Base-by-base conservation (phyloP, 2,329 filamentous ascomycete genomes). In the Periconia digitata region DNA sequence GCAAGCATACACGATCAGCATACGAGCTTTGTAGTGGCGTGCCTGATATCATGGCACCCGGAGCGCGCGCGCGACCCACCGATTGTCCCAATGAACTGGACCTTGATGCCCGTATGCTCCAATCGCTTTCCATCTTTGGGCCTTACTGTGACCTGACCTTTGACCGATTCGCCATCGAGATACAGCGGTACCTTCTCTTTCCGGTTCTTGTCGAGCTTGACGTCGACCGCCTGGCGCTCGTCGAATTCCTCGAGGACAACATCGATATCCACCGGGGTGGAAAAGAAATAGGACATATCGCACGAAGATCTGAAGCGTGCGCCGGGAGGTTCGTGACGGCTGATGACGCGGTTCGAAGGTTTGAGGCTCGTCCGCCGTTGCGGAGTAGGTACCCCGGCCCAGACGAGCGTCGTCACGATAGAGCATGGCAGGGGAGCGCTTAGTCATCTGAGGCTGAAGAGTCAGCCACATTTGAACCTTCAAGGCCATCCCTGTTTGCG, bases 11-110 rank as follows among this genome's bases (percentile, higher is more conserved):
- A 44, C 56, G 44, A 61, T 64, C 51, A 47, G 54, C 43, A 46
- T 37, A 47, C 35, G 38, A 44, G 35, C 44, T 22, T 20, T 16
- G 35, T 8, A 22, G 27, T 29, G 21, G 41, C 38, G n/a, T 34
- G 23, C 22, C 22, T 38, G 29, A 17, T 37, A 38, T n/a, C n/a
- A n/a, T 43, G 12, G 42, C 5, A 21, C 27, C n/a, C 10, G 41
- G 43, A n/a, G n/a, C 24, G 23, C 35, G 8, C 10, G 27, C 17
- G 46, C 46, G 13, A 64, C 66, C n/a, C 58, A 94, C 90, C 90
- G 79, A 99, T 99, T 55, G 92, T 95, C 71, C 94, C 94, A 65
- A 99, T 96, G 78, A 99, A 99, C 72, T 99, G 94, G 64, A 99
- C 92, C 77, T 99, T 99, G 82, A 99, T 96, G 63, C 94, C 94